Conservation (phyloP, 2,329 filamentous ascomycete genomes). For the Cladorrhinum sp. region DNA sequence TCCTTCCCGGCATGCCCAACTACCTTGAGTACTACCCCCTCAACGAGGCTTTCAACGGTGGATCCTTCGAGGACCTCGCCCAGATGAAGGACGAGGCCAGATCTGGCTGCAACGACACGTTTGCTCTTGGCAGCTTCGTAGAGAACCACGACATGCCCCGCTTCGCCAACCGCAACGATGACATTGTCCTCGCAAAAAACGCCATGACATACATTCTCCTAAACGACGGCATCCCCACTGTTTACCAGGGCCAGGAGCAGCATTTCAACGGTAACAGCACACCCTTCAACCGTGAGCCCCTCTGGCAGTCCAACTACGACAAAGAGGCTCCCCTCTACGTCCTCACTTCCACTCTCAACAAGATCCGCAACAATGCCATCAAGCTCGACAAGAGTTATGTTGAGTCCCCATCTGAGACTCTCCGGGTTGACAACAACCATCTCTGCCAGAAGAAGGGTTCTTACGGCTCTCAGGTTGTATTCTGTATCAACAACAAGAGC, state of each 20-base stretch:
- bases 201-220: constrained; percentile 61
- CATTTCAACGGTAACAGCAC: constrained; percentile 50
- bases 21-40: constrained; percentile 48
- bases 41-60: constrained; percentile 36
- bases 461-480: constrained; percentile 26
- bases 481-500: constrained; percentile 32
- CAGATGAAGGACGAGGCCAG: constrained; percentile 38
- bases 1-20: constrained; percentile 53
- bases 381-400: constrained; percentile 23
- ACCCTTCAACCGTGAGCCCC: constrained; percentile 53
- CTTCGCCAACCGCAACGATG: constrained; percentile 50
- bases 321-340: constrained; percentile 47
- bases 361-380: constrained; percentile 29
- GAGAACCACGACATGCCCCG: constrained; percentile 60
- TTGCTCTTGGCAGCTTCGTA: constrained; percentile 49
- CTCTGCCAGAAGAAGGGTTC: constrained; percentile 31
- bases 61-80: constrained; percentile 39
- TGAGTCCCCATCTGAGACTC: constrained; percentile 17
- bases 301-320: constrained; percentile 53
- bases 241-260: constrained; percentile 66
- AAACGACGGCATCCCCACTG: constrained; percentile 51
- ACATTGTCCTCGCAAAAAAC: constrained; percentile 58
- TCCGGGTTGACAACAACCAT: constrained; percentile 28
- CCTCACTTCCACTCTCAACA: constrained; percentile 39
- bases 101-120: constrained; percentile 41